phyloP scores from a whole-genome alignment of 306 rosid genomes.

The Cucurbita moschata region DNA sequence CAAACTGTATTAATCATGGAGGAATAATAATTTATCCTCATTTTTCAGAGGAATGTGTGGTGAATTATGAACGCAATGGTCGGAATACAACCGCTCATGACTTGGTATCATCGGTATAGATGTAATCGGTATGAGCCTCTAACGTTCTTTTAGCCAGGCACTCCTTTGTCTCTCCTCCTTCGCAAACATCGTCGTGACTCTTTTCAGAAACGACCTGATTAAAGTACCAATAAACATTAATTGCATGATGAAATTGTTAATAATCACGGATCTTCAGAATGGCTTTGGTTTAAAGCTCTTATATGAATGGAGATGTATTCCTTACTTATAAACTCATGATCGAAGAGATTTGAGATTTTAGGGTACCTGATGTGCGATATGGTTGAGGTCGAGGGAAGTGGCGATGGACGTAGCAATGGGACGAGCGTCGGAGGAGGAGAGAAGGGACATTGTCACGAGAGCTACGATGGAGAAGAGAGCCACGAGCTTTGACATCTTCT shows the following conservation, averaged over 20 bases:
- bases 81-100: constrained; percentile 11
- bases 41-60: background rate
- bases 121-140: constrained; percentile 57
- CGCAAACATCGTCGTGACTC: constrained; percentile 22
- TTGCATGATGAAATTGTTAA: no score
- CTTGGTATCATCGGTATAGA: constrained; percentile 46
- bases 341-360: background rate
- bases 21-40: no score
- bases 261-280: background rate
- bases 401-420: background rate
- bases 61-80: background rate
- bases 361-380: background rate
- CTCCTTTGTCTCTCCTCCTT: constrained; percentile 23
- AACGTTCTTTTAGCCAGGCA: constrained; percentile 66
- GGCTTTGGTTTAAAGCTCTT: no score
- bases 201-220: background rate
- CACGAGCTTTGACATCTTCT: background rate
- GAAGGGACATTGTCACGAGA: background rate
- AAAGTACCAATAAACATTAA: background rate
- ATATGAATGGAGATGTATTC: no score
- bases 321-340: background rate
- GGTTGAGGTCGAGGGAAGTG: background rate
- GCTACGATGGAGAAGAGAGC: background rate
- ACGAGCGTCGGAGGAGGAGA: background rate
- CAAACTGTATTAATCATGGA: no score